Conservation (phyloP, 1,284 basidiomycete genomes). For the Leccinum griseonigrum region DNA sequence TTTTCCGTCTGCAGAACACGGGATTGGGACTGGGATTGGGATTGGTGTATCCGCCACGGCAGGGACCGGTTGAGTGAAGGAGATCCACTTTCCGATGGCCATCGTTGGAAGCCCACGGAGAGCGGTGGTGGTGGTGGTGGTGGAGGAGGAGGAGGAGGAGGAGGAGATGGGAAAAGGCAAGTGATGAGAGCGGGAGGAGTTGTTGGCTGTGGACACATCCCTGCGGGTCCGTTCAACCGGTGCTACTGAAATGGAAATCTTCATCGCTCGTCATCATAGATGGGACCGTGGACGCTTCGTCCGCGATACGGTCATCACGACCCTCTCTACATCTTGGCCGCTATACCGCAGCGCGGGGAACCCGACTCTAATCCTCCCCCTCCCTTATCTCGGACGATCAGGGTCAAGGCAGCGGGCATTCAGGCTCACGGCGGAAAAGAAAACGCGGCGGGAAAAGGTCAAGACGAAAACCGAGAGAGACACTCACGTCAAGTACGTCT, state of each 20-base stretch:
- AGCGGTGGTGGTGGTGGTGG: background rate
- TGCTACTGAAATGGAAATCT: slow-evolving; percentile 16
- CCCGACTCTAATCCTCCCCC: slow-evolving; percentile 7
- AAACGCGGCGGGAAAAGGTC: background rate
- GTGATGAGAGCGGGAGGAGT: background rate
- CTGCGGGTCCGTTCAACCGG: slow-evolving; percentile 13
- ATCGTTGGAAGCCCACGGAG: slow-evolving; percentile 11
- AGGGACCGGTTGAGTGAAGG: slow-evolving; percentile 31
- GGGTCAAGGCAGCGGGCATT: slow-evolving; percentile 19
- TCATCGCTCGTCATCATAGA: background rate
- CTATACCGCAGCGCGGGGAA: slow-evolving; percentile 13
- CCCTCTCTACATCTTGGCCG: slow-evolving; percentile 13
- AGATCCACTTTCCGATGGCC: slow-evolving; percentile 37
- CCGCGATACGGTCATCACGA: background rate
- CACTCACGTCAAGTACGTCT: slow-evolving; percentile 42
- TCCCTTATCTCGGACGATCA: slow-evolving; percentile 14
- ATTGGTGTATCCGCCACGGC: slow-evolving; percentile 30
- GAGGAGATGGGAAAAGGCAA: background rate
- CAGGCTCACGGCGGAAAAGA: background rate
- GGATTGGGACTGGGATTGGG: slow-evolving; percentile 36
- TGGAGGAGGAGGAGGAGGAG: background rate
- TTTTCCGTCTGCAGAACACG: slow-evolving; percentile 64
- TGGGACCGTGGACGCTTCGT: slow-evolving; percentile 5
- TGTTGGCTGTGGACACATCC: slow-evolving; percentile 19
- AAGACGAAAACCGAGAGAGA: background rate